Percentiles rank a stretch among this genome's conserved stretches.
Conservation (phyloP, 73 alveolate genomes). For the Paramecium sexaurelia region DNA sequence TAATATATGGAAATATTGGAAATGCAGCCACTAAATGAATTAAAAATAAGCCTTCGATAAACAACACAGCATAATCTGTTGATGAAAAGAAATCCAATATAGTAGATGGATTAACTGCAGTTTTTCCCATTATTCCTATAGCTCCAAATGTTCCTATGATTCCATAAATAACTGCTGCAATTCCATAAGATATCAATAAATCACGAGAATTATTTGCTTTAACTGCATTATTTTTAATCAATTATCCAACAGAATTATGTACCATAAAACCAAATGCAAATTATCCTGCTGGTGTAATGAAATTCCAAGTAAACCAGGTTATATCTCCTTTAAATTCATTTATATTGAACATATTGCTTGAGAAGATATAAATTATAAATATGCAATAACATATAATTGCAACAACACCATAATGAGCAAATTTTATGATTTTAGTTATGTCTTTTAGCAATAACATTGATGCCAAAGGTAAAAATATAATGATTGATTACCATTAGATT, state of each 20-base stretch:
- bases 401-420: conserved; percentile 68
- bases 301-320: conserved; percentile 40
- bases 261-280: conserved; percentile 70
- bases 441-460: conserved; percentile 45
- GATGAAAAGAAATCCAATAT: conserved; percentile 50
- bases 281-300: conserved; percentile 50
- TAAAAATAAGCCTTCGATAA: conserved; percentile 52
- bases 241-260: conserved; percentile 62
- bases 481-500: conserved; percentile 58
- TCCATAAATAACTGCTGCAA: conserved; percentile 62
- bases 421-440: conserved; percentile 50
- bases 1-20: conserved; percentile 53
- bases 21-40: conserved; percentile 63
- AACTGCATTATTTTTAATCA: conserved; percentile 52
- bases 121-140: conserved; percentile 57
- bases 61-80: conserved; percentile 43
- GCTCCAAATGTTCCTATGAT: conserved; percentile 64
- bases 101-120: conserved; percentile 34
- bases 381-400: conserved; percentile 56
- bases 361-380: conserved; percentile 48
- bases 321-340: neutral
- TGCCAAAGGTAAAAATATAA: conserved; percentile 33
- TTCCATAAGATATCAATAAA: conserved; percentile 32
- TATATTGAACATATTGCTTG: neutral
- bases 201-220: conserved; percentile 47